phyloP scores from a whole-genome alignment of 2,329 filamentous ascomycete species.

The Ophioceras dolichostomum region DNA sequence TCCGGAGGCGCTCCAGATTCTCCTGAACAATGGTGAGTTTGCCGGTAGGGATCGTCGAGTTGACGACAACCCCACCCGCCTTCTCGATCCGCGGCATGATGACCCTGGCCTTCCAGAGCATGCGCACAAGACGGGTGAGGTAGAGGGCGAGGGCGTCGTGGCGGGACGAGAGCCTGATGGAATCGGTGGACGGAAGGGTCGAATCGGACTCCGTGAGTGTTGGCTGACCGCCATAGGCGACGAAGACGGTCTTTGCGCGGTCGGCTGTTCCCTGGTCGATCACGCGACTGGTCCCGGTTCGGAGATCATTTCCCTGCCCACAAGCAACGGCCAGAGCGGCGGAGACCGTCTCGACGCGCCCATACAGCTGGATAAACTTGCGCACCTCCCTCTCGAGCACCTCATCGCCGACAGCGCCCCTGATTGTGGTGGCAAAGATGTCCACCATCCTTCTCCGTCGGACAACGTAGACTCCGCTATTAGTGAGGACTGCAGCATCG shows the following conservation, averaged over 20 bases:
- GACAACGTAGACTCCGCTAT: conserved; percentile 78
- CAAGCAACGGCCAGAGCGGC: conserved; percentile 91
- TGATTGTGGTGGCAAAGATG: conserved; percentile 74
- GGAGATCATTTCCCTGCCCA: conserved; percentile 71
- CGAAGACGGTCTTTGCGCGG: conserved; percentile 74
- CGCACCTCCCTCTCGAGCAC: conserved; percentile 72
- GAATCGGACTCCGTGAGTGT: conserved; percentile 69
- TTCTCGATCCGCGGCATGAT: conserved; percentile 36
- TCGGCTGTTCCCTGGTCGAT: conserved; percentile 81
- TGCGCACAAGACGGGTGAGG: conserved; percentile 74
- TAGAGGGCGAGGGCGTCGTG: conserved; percentile 85
- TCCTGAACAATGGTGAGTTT: conserved; percentile 72
- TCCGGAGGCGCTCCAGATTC: conserved; percentile 63
- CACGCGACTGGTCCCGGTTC: conserved; percentile 60
- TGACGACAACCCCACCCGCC: conserved; percentile 45
- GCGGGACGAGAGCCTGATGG: conserved; percentile 75
- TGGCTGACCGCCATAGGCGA: conserved; percentile 84
- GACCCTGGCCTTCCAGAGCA: conserved; percentile 74
- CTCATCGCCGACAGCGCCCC: conserved; percentile 62
- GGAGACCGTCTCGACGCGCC: conserved; percentile 77
- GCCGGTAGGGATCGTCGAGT: conserved; percentile 49
- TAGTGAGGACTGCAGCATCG: conserved; percentile 86
- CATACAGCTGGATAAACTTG: conserved; percentile 76
- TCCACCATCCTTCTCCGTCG: conserved; percentile 78
- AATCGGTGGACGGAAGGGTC: conserved; percentile 62